These are phyloP conservation scores for Podila epicladia DNA, from an alignment of 192 early-diverging fungal species.

Conservation along the genomic window DNA sequence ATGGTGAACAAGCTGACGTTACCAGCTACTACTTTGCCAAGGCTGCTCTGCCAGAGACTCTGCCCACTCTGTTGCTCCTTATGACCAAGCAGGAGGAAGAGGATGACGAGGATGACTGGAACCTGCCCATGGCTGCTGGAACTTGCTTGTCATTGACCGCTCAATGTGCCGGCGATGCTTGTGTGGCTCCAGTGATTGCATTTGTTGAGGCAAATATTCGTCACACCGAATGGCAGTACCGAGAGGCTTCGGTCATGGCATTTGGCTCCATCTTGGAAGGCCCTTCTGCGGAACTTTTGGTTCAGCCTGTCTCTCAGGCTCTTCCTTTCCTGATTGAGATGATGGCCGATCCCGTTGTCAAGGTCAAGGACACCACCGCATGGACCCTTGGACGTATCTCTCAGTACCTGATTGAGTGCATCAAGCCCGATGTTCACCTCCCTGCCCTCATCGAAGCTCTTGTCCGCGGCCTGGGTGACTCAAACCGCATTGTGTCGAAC, in stretches of 20 bases:
- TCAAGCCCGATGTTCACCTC: slow-evolving; percentile 78
- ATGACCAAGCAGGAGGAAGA: slow-evolving; percentile 98
- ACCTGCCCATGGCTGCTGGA: slow-evolving; percentile 96
- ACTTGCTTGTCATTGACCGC: slow-evolving; percentile 93
- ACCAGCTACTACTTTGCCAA: slow-evolving; percentile 81
- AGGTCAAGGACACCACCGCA: slow-evolving; percentile 97
- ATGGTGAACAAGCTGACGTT: slow-evolving; percentile 58
- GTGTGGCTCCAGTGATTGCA: slow-evolving; percentile 86
- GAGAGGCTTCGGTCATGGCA: slow-evolving; percentile 97
- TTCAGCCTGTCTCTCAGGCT: slow-evolving; percentile 82
- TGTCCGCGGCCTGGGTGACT: slow-evolving; percentile 85
- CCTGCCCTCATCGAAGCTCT: slow-evolving; percentile 79
- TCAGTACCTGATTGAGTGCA: slow-evolving; percentile 78
- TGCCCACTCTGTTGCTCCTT: slow-evolving; percentile 86
- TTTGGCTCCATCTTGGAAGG: slow-evolving; percentile 99
- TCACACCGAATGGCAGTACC: slow-evolving; percentile 89
- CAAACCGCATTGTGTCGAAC: slow-evolving; percentile 90
- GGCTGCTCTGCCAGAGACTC: slow-evolving; percentile 79
- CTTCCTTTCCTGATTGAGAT: slow-evolving; percentile 89
- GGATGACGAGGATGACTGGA: slow-evolving; percentile 99
- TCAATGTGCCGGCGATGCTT: slow-evolving; percentile 79
- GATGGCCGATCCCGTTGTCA: slow-evolving; percentile 86
- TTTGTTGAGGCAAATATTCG: slow-evolving; percentile 91
- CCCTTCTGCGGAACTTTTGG: slow-evolving; percentile 70
- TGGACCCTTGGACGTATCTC: slow-evolving; percentile 99